These are phyloP conservation scores for Manihot esculenta DNA, from an alignment of 441 rosid species.

Conservation along the genomic window DNA sequence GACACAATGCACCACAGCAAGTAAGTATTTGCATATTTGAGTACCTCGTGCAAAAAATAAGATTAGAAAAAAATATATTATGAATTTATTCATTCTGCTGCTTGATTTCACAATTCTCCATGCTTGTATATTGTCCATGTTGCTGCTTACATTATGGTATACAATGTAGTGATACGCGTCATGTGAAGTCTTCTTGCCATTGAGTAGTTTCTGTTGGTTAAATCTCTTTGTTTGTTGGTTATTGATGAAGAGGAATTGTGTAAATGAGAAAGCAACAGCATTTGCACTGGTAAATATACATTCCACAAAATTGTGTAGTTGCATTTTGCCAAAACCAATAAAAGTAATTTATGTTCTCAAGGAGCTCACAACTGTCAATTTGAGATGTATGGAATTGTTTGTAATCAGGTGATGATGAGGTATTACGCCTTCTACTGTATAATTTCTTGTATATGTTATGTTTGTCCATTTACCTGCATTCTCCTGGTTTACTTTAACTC, in stretches of 20 bases:
- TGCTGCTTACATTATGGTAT: background rate
- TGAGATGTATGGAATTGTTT: background rate
- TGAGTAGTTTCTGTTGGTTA: background rate
- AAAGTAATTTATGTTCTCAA: background rate
- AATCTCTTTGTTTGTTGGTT: background rate
- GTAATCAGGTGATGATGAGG: background rate
- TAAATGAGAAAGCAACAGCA: background rate
- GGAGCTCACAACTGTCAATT: background rate
- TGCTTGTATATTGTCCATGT: background rate
- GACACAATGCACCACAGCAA: conserved; percentile 51
- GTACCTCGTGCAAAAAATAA: no score
- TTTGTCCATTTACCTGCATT: background rate
- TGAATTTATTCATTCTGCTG: no score
- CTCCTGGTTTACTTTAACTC: conserved; percentile 11
- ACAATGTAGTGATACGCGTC: background rate
- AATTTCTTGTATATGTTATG: background rate
- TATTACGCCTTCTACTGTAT: background rate
- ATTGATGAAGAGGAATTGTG: background rate
- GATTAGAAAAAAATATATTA: no score
- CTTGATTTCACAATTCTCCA: no score
- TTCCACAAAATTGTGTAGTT: background rate
- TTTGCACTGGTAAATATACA: background rate
- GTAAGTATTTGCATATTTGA: conserved; percentile 28
- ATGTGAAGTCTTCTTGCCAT: background rate
- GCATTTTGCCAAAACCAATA: background rate